Evolutionary conservation across 768 basidiomycete species (phyloP).

Genomic region (Gloeopeniophorella convolvens): DNA sequence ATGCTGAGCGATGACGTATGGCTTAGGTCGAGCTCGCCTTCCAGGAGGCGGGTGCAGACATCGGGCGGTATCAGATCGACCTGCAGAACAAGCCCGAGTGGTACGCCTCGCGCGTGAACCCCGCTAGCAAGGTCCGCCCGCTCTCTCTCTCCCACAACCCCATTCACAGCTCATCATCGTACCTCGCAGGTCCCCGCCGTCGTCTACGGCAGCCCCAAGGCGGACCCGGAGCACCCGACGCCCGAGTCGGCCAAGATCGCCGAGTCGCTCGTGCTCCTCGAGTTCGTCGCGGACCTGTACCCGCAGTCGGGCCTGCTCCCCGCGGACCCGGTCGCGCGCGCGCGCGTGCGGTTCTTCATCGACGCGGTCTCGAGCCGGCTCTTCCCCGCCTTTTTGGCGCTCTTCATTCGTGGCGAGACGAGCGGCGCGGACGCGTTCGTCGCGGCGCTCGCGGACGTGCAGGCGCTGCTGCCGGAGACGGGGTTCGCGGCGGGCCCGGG

Average conservation of each 20-base stretch:
- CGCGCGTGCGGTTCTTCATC: conserved; percentile 52
- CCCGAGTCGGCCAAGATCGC: conserved; percentile 49
- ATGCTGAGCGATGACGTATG: background rate
- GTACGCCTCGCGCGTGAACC: conserved; percentile 57
- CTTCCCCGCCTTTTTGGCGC: conserved; percentile 30
- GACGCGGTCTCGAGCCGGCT: conserved; percentile 43
- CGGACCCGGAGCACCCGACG: conserved; percentile 45
- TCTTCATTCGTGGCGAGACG: conserved; percentile 30
- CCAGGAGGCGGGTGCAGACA: conserved; percentile 43
- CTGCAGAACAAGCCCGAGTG: conserved; percentile 60
- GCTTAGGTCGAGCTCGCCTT: conserved; percentile 50
- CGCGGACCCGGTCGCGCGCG: conserved; percentile 44
- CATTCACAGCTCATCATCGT: no score
- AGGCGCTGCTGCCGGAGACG: conserved; percentile 39
- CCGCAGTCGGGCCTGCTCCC: conserved; percentile 42
- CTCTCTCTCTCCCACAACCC: no score
- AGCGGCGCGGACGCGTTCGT: conserved; percentile 36
- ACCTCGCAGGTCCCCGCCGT: conserved; percentile 46
- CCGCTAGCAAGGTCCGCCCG: conserved; percentile 47
- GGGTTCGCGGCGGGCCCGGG: conserved; percentile 36
- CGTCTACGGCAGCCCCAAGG: conserved; percentile 51
- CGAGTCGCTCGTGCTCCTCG: conserved; percentile 55
- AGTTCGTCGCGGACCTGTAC: conserved; percentile 55
- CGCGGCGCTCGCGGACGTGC: conserved; percentile 38
- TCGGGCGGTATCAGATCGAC: conserved; percentile 47